Base-by-base conservation (phyloP, 2,329 filamentous ascomycete genomes). In the Aureobasidium namibiae region DNA sequence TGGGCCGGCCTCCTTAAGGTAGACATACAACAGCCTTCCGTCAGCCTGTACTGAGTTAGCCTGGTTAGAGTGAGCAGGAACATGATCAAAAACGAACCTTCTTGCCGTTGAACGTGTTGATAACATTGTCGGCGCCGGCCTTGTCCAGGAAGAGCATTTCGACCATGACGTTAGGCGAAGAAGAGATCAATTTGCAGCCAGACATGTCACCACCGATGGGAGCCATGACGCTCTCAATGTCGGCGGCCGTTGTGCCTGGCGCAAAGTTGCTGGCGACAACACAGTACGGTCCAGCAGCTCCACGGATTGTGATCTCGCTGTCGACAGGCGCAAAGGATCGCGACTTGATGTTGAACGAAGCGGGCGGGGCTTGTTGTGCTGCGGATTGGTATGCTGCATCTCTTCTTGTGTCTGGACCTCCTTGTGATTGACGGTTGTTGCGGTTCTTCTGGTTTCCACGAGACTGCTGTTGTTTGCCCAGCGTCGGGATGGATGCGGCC, bases 241-340 rank as follows among this genome's bases (percentile, higher is more conserved):
- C 89, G 31, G 87, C 88, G 1, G 86, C 87, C 7, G 89, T 91
- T 0, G 89, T 94, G 38, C 89, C 89, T 1, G 83, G 83, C 13
- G 89, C 89, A 69, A 94, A 90, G 76, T 94, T 94, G 72, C 89
- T 86, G 2, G 87, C 88, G 69, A 90, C 81, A 24, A 94, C 82
- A 18, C 82, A 81, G 66, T 82, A 89, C 1, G 88, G 88, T 9
- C 87, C 75, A 13, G 75, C 76, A 56, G 74, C 74, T n/a, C 89
- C 89, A 56, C 84, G 79, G 64, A 94, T 92, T 36, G 80, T 85
- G 46, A 92, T 80, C 21, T 86, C 84, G 34, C 72, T 60, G 38
- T 42, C 34, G 21, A 39, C 42, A 3, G 44, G 18, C 18, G 44
- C 54, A 39, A 48, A 48, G 18, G 42, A 39, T 29, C 44, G 54